These are phyloP conservation scores for Diplocarpon mali DNA, from an alignment of 2,329 filamentous ascomycete species.

Conservation along the genomic window DNA sequence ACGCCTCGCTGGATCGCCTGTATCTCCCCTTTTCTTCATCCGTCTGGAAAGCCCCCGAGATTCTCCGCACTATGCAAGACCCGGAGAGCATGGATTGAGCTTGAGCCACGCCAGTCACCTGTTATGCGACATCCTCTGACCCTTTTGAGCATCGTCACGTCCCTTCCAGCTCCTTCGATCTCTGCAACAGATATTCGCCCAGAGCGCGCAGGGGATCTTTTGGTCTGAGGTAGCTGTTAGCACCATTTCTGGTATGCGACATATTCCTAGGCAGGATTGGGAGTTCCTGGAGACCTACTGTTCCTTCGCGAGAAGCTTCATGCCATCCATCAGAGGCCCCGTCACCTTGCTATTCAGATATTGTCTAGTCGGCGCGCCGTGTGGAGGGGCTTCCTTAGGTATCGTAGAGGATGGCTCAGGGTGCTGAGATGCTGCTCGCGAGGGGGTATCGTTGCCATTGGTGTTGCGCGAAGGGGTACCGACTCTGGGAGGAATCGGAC, in stretches of 20 bases:
- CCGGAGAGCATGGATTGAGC: too few relatives aligned
- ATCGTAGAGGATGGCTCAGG: conserved; percentile 42
- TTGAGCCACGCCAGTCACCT: too few relatives aligned
- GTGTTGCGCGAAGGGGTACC: conserved; percentile 36
- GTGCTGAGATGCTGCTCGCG: conserved; percentile 45
- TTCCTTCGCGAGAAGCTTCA: conserved; percentile 62
- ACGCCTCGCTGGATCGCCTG: too few relatives aligned
- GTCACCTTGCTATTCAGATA: conserved; percentile 66
- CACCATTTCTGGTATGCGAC: background rate
- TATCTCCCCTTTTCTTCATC: too few relatives aligned
- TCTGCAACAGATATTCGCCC: conserved; percentile 60
- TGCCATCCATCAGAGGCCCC: conserved; percentile 56
- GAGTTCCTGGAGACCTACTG: conserved; percentile 41
- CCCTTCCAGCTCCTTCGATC: conserved; percentile 52
- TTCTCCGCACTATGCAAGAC: too few relatives aligned
- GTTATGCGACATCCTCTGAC: too few relatives aligned
- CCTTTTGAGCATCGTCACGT: conserved; percentile 1
- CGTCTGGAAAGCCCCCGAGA: too few relatives aligned
- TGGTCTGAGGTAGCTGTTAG: conserved; percentile 36
- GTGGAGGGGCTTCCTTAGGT: conserved; percentile 47
- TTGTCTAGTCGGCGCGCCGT: conserved; percentile 57
- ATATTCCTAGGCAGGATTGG: background rate
- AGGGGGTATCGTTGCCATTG: conserved; percentile 32
- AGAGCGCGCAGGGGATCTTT: conserved; percentile 56
- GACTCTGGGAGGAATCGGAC: conserved; percentile 29